Base-by-base conservation (phyloP, 345 rosid species). In the Syzygium aromaticum region DNA sequence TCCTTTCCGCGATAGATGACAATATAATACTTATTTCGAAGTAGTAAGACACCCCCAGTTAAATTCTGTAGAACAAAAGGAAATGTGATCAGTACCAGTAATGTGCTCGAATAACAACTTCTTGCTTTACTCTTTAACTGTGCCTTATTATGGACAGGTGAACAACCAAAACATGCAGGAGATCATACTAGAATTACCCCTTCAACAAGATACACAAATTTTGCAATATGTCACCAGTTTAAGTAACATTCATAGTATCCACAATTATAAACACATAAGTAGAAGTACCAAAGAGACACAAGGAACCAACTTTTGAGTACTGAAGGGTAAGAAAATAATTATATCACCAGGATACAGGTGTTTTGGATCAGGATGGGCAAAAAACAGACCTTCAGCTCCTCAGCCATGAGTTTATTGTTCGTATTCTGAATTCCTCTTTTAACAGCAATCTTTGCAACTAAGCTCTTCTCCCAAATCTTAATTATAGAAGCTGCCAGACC, bases 1-100 rank as follows among this genome's bases (percentile, higher is more conserved):
- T 98, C 99, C 91, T 98, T 98, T 57, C 99, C 99, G 54, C 99
- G 96, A 90, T 91, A 98, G n/a, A 98, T 91, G 86, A 98, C 99
- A 83, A 98, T 96, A 89, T 92, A 96, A 91, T 92, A 96, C 90
- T 96, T 98, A 90, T 96, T 96, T 93, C 99, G 95, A 77, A 95
- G 98, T 87, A 98, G 95, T 91, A 98, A 91, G 87, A 93, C 94
- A 87, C 99, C 99, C 54, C 98, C 99, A 87, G 99, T 98, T 91
- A 98, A 91, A 59, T 86, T 54, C 99, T 98, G 92, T 87, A 90
- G 51, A 88, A 87, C 52, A 84, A 38, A 87, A 30, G 54, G n/a
- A 51, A 85, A 61, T 38, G 51, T 27, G 17, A 46, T 86, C 82
- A 73, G 27, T 28, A 27, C 10, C 85, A 52, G 21, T 30, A 30